Evolutionary conservation across 164 flowering plant genomes (phyloP).

Genomic region (Stephania cephalantha): DNA sequence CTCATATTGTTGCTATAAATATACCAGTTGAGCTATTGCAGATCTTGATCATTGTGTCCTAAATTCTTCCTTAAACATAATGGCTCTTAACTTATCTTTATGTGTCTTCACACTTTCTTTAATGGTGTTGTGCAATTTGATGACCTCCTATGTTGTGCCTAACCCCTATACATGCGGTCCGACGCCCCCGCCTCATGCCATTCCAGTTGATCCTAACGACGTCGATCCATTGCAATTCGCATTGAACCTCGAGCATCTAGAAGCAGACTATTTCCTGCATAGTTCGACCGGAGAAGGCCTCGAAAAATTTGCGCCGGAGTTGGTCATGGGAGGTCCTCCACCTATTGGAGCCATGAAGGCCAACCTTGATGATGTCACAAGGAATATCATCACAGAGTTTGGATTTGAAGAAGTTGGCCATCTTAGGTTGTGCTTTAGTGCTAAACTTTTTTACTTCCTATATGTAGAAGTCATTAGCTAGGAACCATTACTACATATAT

Average conservation of each 20-base stretch:
- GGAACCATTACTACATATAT: not conserved
- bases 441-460: not conserved
- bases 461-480: not conserved
- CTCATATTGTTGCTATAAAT: not conserved
- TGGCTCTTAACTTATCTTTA: not conserved
- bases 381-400: constrained; percentile 2
- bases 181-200: not conserved
- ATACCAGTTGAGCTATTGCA: not conserved
- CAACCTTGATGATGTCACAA: constrained; percentile 11
- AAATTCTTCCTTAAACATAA: not conserved
- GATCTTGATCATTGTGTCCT: not conserved
- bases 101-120: not conserved
- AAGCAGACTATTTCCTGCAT: constrained; percentile 70
- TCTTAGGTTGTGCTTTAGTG: not conserved
- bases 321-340: constrained; percentile 55
- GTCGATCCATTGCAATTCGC: constrained; percentile 7
- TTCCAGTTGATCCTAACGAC: constrained; percentile 3
- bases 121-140: not conserved
- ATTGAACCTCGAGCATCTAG: constrained; percentile 62
- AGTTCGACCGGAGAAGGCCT: constrained; percentile 57
- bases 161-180: not conserved
- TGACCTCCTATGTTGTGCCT: not conserved
- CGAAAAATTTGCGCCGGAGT: constrained; percentile 41
- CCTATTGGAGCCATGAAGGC: constrained; percentile 38
- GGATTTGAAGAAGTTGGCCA: constrained; percentile 11